phyloP scores from a whole-genome alignment of 2,329 filamentous ascomycete species.

The Ophiostoma ips region DNA sequence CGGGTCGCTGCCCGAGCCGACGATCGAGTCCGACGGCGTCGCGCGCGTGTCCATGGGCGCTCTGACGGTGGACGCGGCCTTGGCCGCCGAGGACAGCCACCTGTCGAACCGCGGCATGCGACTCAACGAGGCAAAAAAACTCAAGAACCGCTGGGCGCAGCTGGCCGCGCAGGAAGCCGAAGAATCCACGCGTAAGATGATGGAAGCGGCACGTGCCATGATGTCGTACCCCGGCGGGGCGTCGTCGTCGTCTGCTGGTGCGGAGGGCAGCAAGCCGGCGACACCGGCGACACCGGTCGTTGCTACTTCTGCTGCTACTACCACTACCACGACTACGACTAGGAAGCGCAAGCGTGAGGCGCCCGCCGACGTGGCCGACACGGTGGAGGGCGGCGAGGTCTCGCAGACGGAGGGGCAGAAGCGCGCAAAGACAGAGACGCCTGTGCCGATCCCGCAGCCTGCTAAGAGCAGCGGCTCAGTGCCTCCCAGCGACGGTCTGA shows the following conservation, averaged over 20 bases:
- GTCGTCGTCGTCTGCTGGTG: background rate
- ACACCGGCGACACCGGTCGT: background rate
- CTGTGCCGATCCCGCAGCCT: constrained; percentile 22
- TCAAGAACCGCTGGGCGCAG: constrained; percentile 50
- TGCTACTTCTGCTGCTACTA: background rate
- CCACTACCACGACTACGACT: background rate
- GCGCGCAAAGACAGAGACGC: constrained; percentile 26
- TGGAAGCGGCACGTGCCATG: constrained; percentile 18
- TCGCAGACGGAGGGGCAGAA: constrained; percentile 13
- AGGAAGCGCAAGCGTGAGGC: constrained; percentile 24
- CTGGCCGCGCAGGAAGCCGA: constrained; percentile 47
- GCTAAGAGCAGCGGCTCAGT: constrained; percentile 12
- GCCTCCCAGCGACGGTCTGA: constrained; percentile 12
- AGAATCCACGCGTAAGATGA: constrained; percentile 22
- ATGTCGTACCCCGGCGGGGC: constrained; percentile 14
- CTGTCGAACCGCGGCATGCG: constrained; percentile 63
- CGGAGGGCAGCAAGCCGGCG: background rate
- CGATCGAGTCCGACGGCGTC: constrained; percentile 34
- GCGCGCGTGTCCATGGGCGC: constrained; percentile 44
- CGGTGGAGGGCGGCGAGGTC: constrained; percentile 5
- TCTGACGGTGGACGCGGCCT: constrained; percentile 38
- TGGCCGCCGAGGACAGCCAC: constrained; percentile 46
- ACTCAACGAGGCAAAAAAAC: constrained; percentile 63
- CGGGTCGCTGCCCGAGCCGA: constrained; percentile 25
- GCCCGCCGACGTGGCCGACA: constrained; percentile 11